These are phyloP conservation scores for Knufia petricola DNA, from an alignment of 2,329 filamentous ascomycete species.

Conservation along the genomic window DNA sequence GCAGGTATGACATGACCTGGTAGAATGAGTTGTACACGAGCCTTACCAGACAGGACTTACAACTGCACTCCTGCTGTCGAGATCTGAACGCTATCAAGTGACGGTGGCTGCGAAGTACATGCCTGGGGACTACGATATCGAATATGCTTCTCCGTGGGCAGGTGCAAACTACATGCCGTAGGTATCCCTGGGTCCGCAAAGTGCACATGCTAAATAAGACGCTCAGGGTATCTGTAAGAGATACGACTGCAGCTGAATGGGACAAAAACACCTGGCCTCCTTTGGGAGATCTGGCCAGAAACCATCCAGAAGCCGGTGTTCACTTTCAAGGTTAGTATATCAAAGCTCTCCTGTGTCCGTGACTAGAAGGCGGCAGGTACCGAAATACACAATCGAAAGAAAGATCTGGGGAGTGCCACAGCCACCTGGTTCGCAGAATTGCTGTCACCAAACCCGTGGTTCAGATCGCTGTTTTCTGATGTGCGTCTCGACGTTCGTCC, in stretches of 20 bases:
- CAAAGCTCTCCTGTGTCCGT: background rate
- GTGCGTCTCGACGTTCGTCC: slow-evolving; percentile 30
- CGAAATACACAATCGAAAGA: slow-evolving; percentile 50
- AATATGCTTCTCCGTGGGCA: slow-evolving; percentile 76
- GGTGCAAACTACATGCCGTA: slow-evolving; percentile 65
- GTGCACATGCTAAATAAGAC: slow-evolving; percentile 25
- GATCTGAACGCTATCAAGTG: slow-evolving; percentile 42
- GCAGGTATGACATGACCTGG: slow-evolving; percentile 4
- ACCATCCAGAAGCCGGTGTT: slow-evolving; percentile 63
- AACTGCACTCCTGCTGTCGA: slow-evolving; percentile 47
- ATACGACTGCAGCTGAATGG: slow-evolving; percentile 35
- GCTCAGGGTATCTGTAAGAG: slow-evolving; percentile 26
- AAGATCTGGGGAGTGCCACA: slow-evolving; percentile 48
- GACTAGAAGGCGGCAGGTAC: background rate
- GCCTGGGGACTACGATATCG: slow-evolving; percentile 75
- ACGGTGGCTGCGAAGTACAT: slow-evolving; percentile 71
- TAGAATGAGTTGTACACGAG: slow-evolving; percentile 25
- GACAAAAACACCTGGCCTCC: slow-evolving; percentile 53
- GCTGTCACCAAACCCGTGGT: slow-evolving; percentile 62
- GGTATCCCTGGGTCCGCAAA: background rate
- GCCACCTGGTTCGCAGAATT: slow-evolving; percentile 58
- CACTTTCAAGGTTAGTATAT: slow-evolving; percentile 56
- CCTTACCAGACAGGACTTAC: slow-evolving; percentile 53
- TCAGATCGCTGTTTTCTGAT: slow-evolving; percentile 59
- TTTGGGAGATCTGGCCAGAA: slow-evolving; percentile 45